Evolutionary conservation across 23 red algal species (phyloP).

Genomic region (Rhodosorus marinus): DNA sequence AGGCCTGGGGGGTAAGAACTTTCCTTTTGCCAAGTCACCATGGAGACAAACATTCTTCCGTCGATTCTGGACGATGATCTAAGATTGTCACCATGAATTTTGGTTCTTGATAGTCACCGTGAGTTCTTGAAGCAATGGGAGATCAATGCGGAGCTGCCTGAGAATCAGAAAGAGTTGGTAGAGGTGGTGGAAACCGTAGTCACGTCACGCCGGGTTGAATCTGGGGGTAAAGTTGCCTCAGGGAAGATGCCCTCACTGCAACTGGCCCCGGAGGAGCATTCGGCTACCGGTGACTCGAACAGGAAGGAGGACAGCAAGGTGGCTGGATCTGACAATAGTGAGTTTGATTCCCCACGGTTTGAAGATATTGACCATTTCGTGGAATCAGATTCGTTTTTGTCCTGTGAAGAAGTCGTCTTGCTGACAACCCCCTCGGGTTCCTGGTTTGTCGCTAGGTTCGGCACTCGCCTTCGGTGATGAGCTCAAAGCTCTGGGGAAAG

Average conservation of each 20-base stretch:
- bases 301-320: not conserved
- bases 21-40: too few relatives aligned
- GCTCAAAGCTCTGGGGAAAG: not conserved
- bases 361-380: not conserved
- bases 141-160: slow-evolving; percentile 25
- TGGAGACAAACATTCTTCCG: too few relatives aligned
- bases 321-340: not conserved
- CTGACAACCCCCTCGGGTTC: slow-evolving; percentile 13
- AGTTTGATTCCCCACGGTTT: not conserved
- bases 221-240: slow-evolving; percentile 10
- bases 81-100: too few relatives aligned
- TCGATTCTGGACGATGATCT: too few relatives aligned
- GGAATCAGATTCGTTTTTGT: not conserved
- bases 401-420: slow-evolving; percentile 18
- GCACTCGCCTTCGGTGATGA: not conserved
- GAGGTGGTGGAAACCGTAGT: not conserved
- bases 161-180: slow-evolving; percentile 14
- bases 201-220: not conserved
- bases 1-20: too few relatives aligned
- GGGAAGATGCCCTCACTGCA: not conserved
- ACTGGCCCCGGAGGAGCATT: not conserved
- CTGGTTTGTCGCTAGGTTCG: too few relatives aligned
- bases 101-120: slow-evolving; percentile 7
- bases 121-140: slow-evolving; percentile 60
- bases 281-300: not conserved